Evolutionary conservation across 75 land plant genomes (phyloP).

Genomic region (Isoetes taiwanensis): DNA sequence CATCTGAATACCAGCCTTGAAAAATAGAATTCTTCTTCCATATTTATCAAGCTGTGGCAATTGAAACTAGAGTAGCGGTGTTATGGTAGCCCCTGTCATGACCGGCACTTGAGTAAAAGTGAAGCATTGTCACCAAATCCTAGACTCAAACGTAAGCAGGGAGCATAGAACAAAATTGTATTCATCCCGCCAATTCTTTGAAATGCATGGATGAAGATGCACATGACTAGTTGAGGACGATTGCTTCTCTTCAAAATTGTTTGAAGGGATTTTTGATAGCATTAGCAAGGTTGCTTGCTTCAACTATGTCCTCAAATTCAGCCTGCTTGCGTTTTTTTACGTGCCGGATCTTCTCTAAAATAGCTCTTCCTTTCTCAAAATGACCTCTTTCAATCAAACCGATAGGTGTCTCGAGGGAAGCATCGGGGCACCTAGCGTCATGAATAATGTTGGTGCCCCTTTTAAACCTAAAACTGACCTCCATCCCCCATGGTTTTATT

Average conservation of each 20-base stretch:
- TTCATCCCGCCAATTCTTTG: slow-evolving; percentile 79
- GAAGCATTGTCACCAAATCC: slow-evolving; percentile 39
- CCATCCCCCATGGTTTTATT: slow-evolving; percentile 41
- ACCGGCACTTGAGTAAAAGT: slow-evolving; percentile 49
- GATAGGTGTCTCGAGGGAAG: slow-evolving; percentile 62
- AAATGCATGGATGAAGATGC: slow-evolving; percentile 40
- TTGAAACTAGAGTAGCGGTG: slow-evolving; percentile 51
- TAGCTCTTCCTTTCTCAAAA: slow-evolving; percentile 37
- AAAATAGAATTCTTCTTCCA: slow-evolving; percentile 57
- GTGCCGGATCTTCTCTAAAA: slow-evolving; percentile 46
- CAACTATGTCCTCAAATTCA: slow-evolving; percentile 50
- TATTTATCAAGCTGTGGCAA: slow-evolving; percentile 45
- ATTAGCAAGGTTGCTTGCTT: slow-evolving; percentile 41
- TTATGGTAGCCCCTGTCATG: slow-evolving; percentile 62
- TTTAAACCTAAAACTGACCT: slow-evolving; percentile 36
- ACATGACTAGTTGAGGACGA: slow-evolving; percentile 40
- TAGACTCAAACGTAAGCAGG: slow-evolving; percentile 46
- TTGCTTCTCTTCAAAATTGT: slow-evolving; percentile 24
- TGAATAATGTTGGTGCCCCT: slow-evolving; percentile 25
- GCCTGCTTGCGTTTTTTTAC: slow-evolving; percentile 42
- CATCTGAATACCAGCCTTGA: slow-evolving; percentile 75
- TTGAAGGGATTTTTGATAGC: slow-evolving; percentile 50
- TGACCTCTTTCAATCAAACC: slow-evolving; percentile 59
- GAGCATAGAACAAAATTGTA: slow-evolving; percentile 79
- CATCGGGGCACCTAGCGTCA: slow-evolving; percentile 33